Percentiles rank a stretch among this genome's conserved stretches.
These are phyloP conservation scores for Plantago elongata DNA, from an alignment of 257 asterid species.

Conservation along the genomic window DNA sequence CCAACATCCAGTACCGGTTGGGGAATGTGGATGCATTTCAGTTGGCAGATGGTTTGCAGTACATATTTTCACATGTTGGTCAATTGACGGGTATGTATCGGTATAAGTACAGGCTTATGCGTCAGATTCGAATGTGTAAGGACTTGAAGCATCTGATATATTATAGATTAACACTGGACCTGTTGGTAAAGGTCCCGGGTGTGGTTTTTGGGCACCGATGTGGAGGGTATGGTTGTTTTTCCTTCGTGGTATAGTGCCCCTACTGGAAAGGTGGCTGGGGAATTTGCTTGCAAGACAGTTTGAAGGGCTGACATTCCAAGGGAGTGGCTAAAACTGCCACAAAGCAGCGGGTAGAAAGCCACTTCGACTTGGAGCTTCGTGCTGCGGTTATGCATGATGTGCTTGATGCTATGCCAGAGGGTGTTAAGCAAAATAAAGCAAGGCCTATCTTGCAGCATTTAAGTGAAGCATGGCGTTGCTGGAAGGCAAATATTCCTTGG, in stretches of 20 bases:
- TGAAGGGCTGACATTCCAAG: slow-evolving; percentile 95
- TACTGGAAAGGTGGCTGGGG: slow-evolving; percentile 95
- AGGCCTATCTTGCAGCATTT: slow-evolving; percentile 96
- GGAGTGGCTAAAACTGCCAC: slow-evolving; percentile 99
- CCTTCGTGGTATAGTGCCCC: slow-evolving; percentile 97
- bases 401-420: slow-evolving; percentile 99
- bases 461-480: slow-evolving; percentile 99
- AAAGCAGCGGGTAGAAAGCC: slow-evolving; percentile 99
- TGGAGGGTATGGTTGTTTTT: slow-evolving; percentile 99
- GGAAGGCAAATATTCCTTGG: slow-evolving; percentile 99
- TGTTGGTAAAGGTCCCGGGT: slow-evolving; percentile 99
- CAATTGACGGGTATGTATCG: slow-evolving; percentile 99
- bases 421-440: slow-evolving; percentile 93
- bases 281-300: slow-evolving; percentile 94
- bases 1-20: slow-evolving; percentile 93
- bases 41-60: slow-evolving; percentile 98
- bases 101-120: slow-evolving; percentile 95
- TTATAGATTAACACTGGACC: slow-evolving; percentile 98
- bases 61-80: slow-evolving; percentile 96
- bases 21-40: slow-evolving; percentile 99
- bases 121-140: slow-evolving; percentile 98
- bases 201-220: slow-evolving; percentile 99
- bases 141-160: slow-evolving; percentile 96
- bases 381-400: slow-evolving; percentile 99
- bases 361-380: slow-evolving; percentile 96